These are phyloP conservation scores for Carpinus fangiana DNA, from an alignment of 306 rosid species.

Conservation along the genomic window DNA sequence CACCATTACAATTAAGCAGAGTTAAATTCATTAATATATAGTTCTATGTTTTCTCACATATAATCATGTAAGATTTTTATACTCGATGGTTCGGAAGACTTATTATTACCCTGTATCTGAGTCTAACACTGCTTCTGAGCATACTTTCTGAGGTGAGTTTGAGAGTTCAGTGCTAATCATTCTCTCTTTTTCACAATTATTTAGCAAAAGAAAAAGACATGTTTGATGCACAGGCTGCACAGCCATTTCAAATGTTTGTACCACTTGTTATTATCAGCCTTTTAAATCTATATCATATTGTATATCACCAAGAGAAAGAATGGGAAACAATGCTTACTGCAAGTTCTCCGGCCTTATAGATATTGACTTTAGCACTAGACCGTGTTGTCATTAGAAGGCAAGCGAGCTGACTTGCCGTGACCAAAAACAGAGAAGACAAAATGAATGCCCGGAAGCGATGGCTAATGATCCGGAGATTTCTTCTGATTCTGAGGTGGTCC, in stretches of 20 bases:
- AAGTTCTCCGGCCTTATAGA: constrained; percentile 82
- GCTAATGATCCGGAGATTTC: constrained; percentile 62
- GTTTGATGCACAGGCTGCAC: too few species aligned
- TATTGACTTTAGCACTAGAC: constrained; percentile 54
- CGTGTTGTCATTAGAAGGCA: constrained; percentile 54
- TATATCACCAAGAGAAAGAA: constrained; percentile 3
- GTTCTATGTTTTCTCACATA: background rate
- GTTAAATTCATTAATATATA: background rate
- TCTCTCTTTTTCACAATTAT: too few species aligned
- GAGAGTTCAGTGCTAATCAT: too few species aligned
- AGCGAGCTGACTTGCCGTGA: constrained; percentile 77
- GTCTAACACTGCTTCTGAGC: too few species aligned
- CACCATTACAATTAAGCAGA: constrained; percentile 11
- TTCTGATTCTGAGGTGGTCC: constrained; percentile 66
- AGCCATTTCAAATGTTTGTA: too few species aligned
- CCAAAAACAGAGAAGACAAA: constrained; percentile 63
- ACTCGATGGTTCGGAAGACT: too few species aligned
- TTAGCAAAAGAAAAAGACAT: too few species aligned
- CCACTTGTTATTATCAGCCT: background rate
- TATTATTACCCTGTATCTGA: too few species aligned
- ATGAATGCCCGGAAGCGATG: constrained; percentile 77
- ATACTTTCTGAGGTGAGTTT: too few species aligned
- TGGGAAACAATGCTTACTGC: constrained; percentile 46
- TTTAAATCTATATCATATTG: background rate
- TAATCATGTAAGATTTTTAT: background rate